Evolutionary conservation across 495 filamentous ascomycete genomes (phyloP).

Genomic region (Penicillium steckii): DNA sequence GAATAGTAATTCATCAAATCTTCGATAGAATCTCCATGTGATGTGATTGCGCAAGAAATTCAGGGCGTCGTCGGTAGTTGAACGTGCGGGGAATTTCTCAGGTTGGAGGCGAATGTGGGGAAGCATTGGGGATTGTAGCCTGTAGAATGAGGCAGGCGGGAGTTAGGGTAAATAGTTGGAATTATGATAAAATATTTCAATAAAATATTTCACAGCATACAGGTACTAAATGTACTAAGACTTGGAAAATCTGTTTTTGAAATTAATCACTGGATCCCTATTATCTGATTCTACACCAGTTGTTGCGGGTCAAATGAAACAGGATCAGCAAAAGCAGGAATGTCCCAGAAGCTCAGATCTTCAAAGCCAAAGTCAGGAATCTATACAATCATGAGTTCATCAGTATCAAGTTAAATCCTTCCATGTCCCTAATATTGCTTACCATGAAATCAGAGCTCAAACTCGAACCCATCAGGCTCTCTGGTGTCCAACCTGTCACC

Average conservation of each 20-base stretch:
- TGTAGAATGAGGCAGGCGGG: too few relatives aligned
- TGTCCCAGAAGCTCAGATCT: conserved; percentile 18
- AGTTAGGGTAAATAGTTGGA: too few relatives aligned
- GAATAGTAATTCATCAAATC: neutral
- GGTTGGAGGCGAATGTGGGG: too few relatives aligned
- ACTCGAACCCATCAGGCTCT: conserved; percentile 14
- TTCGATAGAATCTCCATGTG: neutral
- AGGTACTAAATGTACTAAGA: too few relatives aligned
- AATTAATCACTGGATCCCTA: too few relatives aligned
- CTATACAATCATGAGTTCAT: conserved; percentile 9
- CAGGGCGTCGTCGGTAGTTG: too few relatives aligned
- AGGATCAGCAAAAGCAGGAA: conserved; percentile 9
- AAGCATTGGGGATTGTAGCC: too few relatives aligned
- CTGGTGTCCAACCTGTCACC: conserved; percentile 14
- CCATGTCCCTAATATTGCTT: neutral
- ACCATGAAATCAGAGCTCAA: conserved; percentile 16
- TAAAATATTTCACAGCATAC: too few relatives aligned
- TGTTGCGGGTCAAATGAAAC: conserved; percentile 5
- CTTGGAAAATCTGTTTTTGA: too few relatives aligned
- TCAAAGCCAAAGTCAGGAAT: conserved; percentile 11
- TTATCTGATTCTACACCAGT: neutral
- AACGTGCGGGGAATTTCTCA: too few relatives aligned
- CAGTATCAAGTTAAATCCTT: too few relatives aligned
- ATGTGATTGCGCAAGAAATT: too few relatives aligned
- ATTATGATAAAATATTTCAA: neutral